Percentiles rank a stretch among this genome's conserved stretches.
phyloP scores from a whole-genome alignment of 2,329 filamentous ascomycete genomes.

The Epichloe baconii region DNA sequence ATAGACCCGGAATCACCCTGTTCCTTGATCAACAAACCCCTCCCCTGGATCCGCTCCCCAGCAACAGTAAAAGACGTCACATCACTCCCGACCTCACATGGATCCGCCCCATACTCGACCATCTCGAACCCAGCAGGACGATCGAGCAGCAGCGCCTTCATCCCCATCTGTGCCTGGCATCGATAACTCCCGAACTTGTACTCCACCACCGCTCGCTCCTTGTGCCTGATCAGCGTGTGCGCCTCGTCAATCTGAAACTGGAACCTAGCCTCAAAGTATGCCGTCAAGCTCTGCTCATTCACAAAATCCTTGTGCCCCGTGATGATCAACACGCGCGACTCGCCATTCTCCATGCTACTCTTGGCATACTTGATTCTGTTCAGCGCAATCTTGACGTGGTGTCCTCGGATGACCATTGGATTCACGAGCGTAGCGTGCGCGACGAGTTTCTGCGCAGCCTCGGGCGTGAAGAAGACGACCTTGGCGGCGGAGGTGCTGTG shows the following conservation, averaged over 20 bases:
- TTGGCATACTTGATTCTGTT: slow-evolving; percentile 35
- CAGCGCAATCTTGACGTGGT: slow-evolving; percentile 25
- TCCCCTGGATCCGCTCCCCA: slow-evolving; percentile 19
- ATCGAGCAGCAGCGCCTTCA: slow-evolving; percentile 25
- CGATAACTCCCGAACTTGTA: slow-evolving; percentile 42
- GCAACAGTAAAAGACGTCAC: slow-evolving; percentile 19
- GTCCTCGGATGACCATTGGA: slow-evolving; percentile 24
- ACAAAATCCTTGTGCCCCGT: slow-evolving; percentile 31
- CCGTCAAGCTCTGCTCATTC: slow-evolving; percentile 25
- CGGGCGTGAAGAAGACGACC: slow-evolving; percentile 33
- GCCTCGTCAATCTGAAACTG: slow-evolving; percentile 35
- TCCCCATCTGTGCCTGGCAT: slow-evolving; percentile 39
- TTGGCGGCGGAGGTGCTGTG: slow-evolving; percentile 32
- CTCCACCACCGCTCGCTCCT: slow-evolving; percentile 26
- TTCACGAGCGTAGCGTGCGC: slow-evolving; percentile 9
- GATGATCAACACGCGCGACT: slow-evolving; percentile 38
- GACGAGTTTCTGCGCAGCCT: slow-evolving; percentile 22
- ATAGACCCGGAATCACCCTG: too few species aligned
- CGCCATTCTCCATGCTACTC: slow-evolving; percentile 14
- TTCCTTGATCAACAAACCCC: slow-evolving; percentile 9
- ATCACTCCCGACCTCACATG: slow-evolving; percentile 23
- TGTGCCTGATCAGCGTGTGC: slow-evolving; percentile 16
- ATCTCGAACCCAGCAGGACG: slow-evolving; percentile 21
- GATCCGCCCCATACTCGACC: slow-evolving; percentile 26
- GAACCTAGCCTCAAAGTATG: slow-evolving; percentile 30